Evolutionary conservation across 805 yeast genomes (phyloP), one percentile per base, ranked within the genome.

Genomic region (Vanderwaltozyma polyspora): DNA sequence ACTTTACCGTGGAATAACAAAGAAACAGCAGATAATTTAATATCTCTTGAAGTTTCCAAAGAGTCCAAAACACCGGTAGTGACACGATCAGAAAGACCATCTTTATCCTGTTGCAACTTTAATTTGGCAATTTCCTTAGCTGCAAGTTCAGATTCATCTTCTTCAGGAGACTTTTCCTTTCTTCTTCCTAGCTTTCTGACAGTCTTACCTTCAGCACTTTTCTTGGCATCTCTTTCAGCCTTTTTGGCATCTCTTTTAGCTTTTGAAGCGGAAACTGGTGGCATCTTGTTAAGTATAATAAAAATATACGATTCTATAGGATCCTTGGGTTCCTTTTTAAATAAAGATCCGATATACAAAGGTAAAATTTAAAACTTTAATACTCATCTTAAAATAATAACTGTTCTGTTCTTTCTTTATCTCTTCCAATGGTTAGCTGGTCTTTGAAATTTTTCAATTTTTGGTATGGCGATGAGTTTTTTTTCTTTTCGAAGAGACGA

Each of bases 171-270:
- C 37, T 45, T 50, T 23, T 45, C 49, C 59, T 55, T 57, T 49
- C 44, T 72, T 60, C 79, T 73, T 66, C 74, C 79, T 65, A 74
- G 67, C 42, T 70, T 63, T 34, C 59, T 48, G 13, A 55, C 48
- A 24, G 57, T 46, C 52, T 75, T 67, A 55, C 86, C 87, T 49
- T 82, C 83, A 40, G 84, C 93, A 49, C 81, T 84, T 64, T 86
- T 85, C 68, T 87, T 89, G 49, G 94, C 95, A 43, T 87, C 96
- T 79, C 97, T 84, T 68, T 89, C 93, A 48, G 96, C 97, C 62
- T 91, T 91, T 44, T 58, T 58, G 46, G 94, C 95, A 46, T 89
- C 96, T 79, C 98, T 84, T 69, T 89, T 91, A 44, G 97, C 97
- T 63, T 89, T 89, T 15, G 96, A 86, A 46, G 95, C 77, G 37